Base-by-base conservation (phyloP, 352 stramenopile genomes). In the Phytophthora aleatoria region DNA sequence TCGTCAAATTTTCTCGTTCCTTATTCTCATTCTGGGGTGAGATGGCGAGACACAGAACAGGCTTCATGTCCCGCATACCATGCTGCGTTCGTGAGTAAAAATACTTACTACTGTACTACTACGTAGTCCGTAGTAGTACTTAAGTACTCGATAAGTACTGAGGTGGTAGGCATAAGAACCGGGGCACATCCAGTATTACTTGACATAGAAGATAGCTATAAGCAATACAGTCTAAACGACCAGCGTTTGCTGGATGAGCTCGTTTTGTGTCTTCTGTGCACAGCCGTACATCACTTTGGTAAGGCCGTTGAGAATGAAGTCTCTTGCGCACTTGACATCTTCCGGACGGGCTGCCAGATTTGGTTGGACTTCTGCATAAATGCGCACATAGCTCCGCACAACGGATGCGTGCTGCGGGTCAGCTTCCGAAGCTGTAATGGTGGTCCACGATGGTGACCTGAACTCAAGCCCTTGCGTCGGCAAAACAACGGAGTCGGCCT, bases 221-320 rank as follows among this genome's bases (percentile, higher is more conserved):
- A 36, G 11, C 31, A 36, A 16, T 47, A 5, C 5, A 38, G 30
- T 5, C 27, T 61, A 67, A 43, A 61, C 26, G 27, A 52, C 35
- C 4, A 67, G 27, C 5, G 43, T 33, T 16, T 65, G 39, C 45
- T 67, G 60, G 13, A 61, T 52, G 16, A 67, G 43, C 12, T 61
- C 50, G 28, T 36, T 51, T 61, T 67, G 60, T 2, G 60, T 67
- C 35, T 56, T 67, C 5, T 47, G 51, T 38, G 50, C 51, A n/a
- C 43, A 67, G 5, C 60, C 60, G 28, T 42, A 67, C 60, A 67
- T 67, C 60, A 67, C 61, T 33, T 67, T 67, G 45, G 43, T 61
- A 12, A 67, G 60, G n/a, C 43, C 50, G 16, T 45, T 57, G 3
- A 67, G 52, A 28, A 61, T 43, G 3, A 67, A 67, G 43, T 45